phyloP scores from a whole-genome alignment of 106 monocot species.

The Dendrobium officinale region DNA sequence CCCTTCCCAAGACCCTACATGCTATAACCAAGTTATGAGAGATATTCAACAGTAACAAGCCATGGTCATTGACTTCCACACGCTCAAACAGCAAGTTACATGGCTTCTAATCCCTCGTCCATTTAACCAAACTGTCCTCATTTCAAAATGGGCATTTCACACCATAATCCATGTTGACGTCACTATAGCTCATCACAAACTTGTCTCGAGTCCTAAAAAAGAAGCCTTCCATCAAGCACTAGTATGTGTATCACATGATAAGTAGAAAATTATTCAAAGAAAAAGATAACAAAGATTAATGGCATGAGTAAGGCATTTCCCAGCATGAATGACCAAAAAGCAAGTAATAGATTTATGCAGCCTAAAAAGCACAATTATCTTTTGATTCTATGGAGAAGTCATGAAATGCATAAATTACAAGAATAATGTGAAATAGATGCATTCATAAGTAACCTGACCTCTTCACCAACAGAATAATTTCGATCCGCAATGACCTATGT shows the following conservation, averaged over 20 bases:
- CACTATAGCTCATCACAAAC: too few relatives aligned
- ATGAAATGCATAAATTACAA: not conserved
- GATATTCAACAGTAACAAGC: too few relatives aligned
- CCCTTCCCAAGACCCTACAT: too few relatives aligned
- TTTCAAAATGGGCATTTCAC: too few relatives aligned
- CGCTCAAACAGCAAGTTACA: too few relatives aligned
- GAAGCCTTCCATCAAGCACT: not conserved
- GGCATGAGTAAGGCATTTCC: not conserved
- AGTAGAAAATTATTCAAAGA: not conserved
- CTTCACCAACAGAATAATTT: slow-evolving; percentile 58
- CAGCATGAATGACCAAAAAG: not conserved
- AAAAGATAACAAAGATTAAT: not conserved
- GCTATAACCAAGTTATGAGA: too few relatives aligned
- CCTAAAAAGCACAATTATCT: not conserved
- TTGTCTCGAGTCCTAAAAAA: too few relatives aligned
- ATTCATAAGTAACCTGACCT: slow-evolving; percentile 33
- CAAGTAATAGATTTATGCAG: not conserved
- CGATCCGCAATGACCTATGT: slow-evolving; percentile 76
- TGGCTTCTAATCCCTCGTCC: too few relatives aligned
- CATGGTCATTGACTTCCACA: too few relatives aligned
- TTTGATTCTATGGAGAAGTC: not conserved
- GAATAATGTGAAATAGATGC: not conserved
- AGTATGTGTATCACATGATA: not conserved
- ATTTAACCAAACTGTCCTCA: too few relatives aligned
- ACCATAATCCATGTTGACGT: too few relatives aligned